Conservation (phyloP, 129 eudicot genomes). For the Helianthus tuberosus region DNA sequence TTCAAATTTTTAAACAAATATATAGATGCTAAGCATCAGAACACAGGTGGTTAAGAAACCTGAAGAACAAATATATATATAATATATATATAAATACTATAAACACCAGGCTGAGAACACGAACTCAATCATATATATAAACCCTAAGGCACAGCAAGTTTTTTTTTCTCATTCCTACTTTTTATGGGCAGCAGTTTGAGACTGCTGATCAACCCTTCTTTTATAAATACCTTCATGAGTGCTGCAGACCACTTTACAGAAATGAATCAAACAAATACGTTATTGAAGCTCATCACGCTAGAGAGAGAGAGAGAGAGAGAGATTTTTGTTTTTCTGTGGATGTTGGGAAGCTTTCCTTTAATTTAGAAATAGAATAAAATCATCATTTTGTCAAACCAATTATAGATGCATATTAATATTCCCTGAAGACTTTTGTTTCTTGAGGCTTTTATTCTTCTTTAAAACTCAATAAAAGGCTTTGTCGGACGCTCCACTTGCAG, state of each 20-base stretch:
- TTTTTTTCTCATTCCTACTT: too few species aligned
- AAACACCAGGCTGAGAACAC: too few species aligned
- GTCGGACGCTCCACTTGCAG: constrained; percentile 40
- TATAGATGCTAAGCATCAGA: background rate
- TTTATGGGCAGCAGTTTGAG: too few species aligned
- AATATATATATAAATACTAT: too few species aligned
- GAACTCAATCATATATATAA: too few species aligned
- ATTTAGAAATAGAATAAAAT: constrained; percentile 49
- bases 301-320: constrained; percentile 3
- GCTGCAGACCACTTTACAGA: constrained; percentile 11
- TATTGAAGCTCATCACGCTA: constrained; percentile 11
- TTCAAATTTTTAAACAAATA: background rate
- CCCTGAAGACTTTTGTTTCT: constrained; percentile 32
- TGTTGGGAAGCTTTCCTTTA: constrained; percentile 12
- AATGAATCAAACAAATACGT: constrained; percentile 6
- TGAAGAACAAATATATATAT: background rate
- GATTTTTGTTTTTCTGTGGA: constrained; percentile 32
- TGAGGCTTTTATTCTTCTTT: constrained; percentile 34
- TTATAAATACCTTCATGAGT: constrained; percentile 33
- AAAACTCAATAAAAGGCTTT: constrained; percentile 14
- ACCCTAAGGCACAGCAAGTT: too few species aligned
- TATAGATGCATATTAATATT: constrained; percentile 20
- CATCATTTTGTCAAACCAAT: constrained; percentile 28
- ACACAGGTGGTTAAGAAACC: constrained; percentile 18
- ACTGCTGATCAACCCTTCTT: background rate